A percentile compares a stretch with the other conserved stretches of the same genome.
Conservation (phyloP, 192 early-diverging fungal species). For the Coemansia asiatica region DNA sequence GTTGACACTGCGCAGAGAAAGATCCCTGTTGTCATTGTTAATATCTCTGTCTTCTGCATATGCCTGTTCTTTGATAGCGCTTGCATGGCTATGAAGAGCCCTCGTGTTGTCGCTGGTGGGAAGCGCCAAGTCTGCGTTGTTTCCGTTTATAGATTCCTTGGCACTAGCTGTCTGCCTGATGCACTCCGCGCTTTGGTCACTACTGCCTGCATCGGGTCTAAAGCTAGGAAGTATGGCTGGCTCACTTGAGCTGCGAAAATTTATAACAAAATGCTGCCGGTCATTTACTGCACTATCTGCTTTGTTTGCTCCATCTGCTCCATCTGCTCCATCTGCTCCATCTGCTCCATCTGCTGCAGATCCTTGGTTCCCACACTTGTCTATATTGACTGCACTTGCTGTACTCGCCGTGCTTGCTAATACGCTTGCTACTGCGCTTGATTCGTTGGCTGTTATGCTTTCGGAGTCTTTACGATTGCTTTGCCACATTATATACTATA, state of each 20-base stretch:
- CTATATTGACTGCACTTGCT: too few relatives aligned
- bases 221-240: neutral
- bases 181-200: too few relatives aligned
- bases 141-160: neutral
- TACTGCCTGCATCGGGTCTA: neutral
- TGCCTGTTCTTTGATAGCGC: neutral
- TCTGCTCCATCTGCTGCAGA: too few relatives aligned
- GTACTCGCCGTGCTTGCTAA: too few relatives aligned
- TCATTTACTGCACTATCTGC: too few relatives aligned
- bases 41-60: neutral
- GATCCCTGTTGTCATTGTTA: constrained; percentile 7
- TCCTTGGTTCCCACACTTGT: too few relatives aligned
- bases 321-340: too few relatives aligned
- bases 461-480: neutral
- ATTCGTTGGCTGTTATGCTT: constrained; percentile 3
- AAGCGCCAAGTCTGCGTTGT: too few relatives aligned
- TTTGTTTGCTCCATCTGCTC: too few relatives aligned
- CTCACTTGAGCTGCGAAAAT: constrained; percentile 1
- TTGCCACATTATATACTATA: neutral
- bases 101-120: neutral
- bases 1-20: constrained; percentile 23
- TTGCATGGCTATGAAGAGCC: constrained; percentile 6
- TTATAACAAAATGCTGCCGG: neutral
- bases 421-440: neutral
- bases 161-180: constrained; percentile 1